Conservation (phyloP, 2,329 filamentous ascomycete species). For the Fusarium luffae region DNA sequence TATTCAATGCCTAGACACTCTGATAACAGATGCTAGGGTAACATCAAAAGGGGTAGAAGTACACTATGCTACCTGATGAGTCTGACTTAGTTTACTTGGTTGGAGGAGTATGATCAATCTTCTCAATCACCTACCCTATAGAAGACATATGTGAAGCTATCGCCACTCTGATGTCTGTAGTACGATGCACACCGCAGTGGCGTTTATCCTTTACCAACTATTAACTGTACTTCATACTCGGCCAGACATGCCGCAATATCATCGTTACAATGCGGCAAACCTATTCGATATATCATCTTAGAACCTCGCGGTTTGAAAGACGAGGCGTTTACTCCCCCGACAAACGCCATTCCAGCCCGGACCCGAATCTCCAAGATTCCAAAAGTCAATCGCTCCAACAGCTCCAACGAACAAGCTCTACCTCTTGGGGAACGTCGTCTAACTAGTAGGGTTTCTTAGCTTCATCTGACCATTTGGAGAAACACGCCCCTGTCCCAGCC, state of each 20-base stretch:
- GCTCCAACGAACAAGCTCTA: not conserved
- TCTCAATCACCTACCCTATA: conserved; percentile 5
- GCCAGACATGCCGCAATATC: not conserved
- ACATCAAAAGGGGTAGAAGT: not conserved
- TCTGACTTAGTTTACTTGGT: not conserved
- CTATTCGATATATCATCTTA: not conserved
- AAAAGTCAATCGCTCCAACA: conserved; percentile 20
- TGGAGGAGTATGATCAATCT: not conserved
- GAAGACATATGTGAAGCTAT: not conserved
- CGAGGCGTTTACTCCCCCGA: no score
- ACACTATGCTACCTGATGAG: not conserved
- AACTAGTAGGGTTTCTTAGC: conserved; percentile 5
- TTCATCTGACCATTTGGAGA: not conserved
- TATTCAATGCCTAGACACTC: not conserved
- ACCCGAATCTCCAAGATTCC: not conserved
- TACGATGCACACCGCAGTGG: not conserved
- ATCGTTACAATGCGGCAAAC: not conserved
- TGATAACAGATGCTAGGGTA: not conserved
- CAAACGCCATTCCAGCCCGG: not conserved
- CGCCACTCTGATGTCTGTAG: not conserved
- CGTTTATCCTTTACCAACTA: no score
- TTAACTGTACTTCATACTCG: not conserved
- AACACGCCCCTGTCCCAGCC: conserved; percentile 7
- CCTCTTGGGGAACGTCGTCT: not conserved
- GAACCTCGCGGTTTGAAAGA: not conserved